Evolutionary conservation across 495 filamentous ascomycete species (phyloP).

Genomic region (Penicillium odoratum): DNA sequence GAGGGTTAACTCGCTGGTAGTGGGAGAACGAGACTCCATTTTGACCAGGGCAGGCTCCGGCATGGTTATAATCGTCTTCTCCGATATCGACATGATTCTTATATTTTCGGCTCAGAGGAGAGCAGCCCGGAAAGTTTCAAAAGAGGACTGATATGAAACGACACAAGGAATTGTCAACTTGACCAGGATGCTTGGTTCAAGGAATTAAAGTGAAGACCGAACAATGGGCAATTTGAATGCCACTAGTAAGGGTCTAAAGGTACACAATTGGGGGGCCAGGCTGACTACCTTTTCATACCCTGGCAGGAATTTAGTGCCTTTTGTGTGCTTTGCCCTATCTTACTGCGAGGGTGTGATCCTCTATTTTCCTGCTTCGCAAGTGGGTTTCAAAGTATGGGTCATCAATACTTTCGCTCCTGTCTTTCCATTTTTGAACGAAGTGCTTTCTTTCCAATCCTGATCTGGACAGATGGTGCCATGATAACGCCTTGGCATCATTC

Average conservation of each 20-base stretch:
- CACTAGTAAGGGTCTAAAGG: background rate
- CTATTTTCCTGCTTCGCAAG: background rate
- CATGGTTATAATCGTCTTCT: conserved; percentile 25
- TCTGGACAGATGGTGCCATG: background rate
- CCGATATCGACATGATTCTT: conserved; percentile 28
- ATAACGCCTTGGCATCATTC: conserved; percentile 1
- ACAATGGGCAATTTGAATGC: background rate
- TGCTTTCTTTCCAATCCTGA: conserved; percentile 7
- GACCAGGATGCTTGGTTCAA: conserved; percentile 11
- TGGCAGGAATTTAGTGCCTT: background rate
- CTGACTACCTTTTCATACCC: background rate
- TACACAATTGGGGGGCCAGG: background rate
- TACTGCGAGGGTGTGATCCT: conserved; percentile 6
- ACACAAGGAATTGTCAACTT: conserved; percentile 16
- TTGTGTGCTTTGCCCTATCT: conserved; percentile 4
- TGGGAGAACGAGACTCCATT: conserved; percentile 11
- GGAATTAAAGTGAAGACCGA: background rate
- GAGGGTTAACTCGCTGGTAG: conserved; percentile 18
- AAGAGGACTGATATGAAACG: conserved; percentile 21
- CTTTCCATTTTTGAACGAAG: background rate
- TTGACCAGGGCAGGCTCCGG: conserved; percentile 22
- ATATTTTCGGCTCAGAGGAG: background rate
- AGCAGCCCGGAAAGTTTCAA: conserved; percentile 15
- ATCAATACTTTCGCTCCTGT: background rate
- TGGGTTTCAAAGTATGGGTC: conserved; percentile 1